phyloP scores from a whole-genome alignment of 805 yeast genomes.

The Pichia cephalocereana region DNA sequence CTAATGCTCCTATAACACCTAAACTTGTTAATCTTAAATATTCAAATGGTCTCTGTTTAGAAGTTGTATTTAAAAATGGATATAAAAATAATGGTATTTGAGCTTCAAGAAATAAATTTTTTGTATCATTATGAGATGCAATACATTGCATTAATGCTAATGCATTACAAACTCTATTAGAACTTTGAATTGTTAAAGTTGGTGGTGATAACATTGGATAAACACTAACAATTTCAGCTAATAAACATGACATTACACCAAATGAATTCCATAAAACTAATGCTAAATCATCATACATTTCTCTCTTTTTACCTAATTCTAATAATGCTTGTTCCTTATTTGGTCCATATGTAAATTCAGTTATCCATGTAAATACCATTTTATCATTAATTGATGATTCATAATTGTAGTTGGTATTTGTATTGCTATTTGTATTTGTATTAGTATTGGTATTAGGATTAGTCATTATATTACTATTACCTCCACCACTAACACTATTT shows the following conservation, averaged over 20 bases:
- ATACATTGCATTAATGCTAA: constrained; percentile 92
- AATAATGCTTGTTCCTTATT: constrained; percentile 87
- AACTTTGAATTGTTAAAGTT: constrained; percentile 70
- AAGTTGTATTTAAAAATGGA: constrained; percentile 88
- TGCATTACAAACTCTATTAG: constrained; percentile 93
- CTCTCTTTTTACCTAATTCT: constrained; percentile 89
- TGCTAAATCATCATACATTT: constrained; percentile 90
- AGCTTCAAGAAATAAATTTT: constrained; percentile 76
- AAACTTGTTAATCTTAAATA: constrained; percentile 85
- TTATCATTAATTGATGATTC: constrained; percentile 52
- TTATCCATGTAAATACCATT: constrained; percentile 82
- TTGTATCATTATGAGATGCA: constrained; percentile 89
- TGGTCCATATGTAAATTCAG: constrained; percentile 82
- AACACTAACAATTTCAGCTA: constrained; percentile 84
- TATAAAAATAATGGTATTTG: constrained; percentile 88
- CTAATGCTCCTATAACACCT: constrained; percentile 95
- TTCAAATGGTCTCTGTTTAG: constrained; percentile 88
- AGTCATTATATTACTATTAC: no score
- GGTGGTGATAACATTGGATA: constrained; percentile 89
- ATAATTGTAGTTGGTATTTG: background rate
- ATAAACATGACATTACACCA: constrained; percentile 88
- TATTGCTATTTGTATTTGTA: no score
- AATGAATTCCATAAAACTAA: constrained; percentile 90
- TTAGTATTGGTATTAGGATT: no score
- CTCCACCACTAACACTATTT: no score